Evolutionary conservation across 2,329 filamentous ascomycete species (phyloP).

Genomic region (Fusarium austroafricanum): DNA sequence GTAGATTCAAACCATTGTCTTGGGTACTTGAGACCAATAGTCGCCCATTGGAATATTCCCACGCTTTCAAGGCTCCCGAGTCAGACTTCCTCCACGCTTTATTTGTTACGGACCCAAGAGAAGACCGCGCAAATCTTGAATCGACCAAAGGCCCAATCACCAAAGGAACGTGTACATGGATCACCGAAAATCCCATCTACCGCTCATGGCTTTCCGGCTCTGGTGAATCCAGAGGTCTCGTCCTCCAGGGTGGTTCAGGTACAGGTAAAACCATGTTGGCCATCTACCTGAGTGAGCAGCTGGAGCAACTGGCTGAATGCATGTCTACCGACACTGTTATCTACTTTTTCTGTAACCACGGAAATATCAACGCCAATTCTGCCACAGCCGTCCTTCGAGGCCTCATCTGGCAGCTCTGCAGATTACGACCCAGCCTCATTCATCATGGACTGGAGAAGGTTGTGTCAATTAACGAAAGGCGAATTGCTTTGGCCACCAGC

Average conservation of each 20-base stretch:
- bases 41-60: not conserved
- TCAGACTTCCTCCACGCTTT: not conserved
- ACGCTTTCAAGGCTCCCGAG: not conserved
- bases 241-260: constrained; percentile 1
- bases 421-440: not conserved
- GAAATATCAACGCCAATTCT: constrained; percentile 11
- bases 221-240: not conserved
- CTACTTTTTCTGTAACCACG: constrained; percentile 28
- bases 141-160: not conserved
- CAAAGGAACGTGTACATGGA: constrained; percentile 8
- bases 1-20: not conserved
- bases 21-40: not conserved
- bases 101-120: constrained; percentile 9
- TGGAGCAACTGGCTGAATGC: not conserved
- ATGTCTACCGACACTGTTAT: not conserved
- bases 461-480: not conserved
- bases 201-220: constrained; percentile 1
- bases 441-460: not conserved
- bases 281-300: constrained; percentile 5
- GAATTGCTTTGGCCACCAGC: not conserved
- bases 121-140: not conserved
- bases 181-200: not conserved
- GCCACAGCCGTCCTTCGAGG: constrained; percentile 10
- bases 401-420: constrained; percentile 19
- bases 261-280: constrained; percentile 22